Evolutionary conservation across 768 basidiomycete species (phyloP), one percentile per base, ranked within the genome.

Genomic region (Lactarius evosmus): DNA sequence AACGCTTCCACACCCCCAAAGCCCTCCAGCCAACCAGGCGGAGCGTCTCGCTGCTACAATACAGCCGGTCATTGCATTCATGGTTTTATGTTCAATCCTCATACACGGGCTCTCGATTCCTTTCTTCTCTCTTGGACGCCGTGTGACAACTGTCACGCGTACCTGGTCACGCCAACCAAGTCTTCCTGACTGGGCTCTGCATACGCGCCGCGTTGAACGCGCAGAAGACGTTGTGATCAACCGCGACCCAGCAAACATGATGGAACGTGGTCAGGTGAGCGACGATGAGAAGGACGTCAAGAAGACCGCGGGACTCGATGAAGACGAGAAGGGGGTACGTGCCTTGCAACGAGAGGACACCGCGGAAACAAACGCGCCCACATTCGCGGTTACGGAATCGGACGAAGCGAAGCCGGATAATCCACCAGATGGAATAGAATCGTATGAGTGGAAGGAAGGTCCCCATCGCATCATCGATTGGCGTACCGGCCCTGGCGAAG

Each of bases 31-130:
- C 34, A 78, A 78, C 19, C 87, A 91, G 72, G 77, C 83, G 9
- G 83, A 89, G 60, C 74, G 88, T 16, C 79, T 99, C 17, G 81
- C 85, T 1, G 79, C 86, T 14, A 79, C 85, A 5, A 95, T 98
- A 61, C 91, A 95, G 72, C 97, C 97, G 0, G 92, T 99, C 68
- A 91, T 94, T 12, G 87, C 90, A 1, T 98, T 97, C 75, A 87
- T 98, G 85, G 97, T 99, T 4, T 81, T 99, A 8, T 87, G 86
- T 69, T 96, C 93, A 0, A 91, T 98, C 65, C 80, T 89, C 19
- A 85, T 91, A 19, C 92, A 93, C 70, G 95, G 94, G 2, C 79
- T 97, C 8, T 95, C 93, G 12, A 97, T 99, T 67, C 94, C 96
- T 0, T 89, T 89, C 72, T 97, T 98, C 79, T 94, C 94, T 25